Evolutionary conservation across 257 asterid genomes (phyloP).

Genomic region (Jacaranda mimosifolia): DNA sequence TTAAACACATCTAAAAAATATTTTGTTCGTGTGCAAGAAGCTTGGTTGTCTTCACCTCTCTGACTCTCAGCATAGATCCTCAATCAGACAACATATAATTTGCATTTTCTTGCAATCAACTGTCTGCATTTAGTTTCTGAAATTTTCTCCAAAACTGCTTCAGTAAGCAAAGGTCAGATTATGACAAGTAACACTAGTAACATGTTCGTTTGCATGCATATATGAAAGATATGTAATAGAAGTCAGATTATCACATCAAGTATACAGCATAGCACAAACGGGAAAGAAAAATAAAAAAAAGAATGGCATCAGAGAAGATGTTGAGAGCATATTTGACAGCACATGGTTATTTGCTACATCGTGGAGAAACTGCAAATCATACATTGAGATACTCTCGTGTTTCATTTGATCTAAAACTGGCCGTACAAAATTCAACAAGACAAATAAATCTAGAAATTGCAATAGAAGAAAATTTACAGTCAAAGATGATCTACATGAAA

Average conservation of each 20-base stretch:
- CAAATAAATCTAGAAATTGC: neutral
- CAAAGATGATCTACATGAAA: conserved; percentile 31
- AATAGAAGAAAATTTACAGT: conserved; percentile 36
- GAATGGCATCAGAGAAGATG: neutral
- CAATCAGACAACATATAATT: too few relatives aligned
- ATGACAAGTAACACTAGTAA: neutral
- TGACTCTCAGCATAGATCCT: too few relatives aligned
- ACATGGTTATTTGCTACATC: neutral
- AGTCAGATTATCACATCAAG: neutral
- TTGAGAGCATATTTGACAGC: neutral
- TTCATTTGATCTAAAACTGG: neutral
- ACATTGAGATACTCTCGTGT: neutral
- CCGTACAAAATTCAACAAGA: neutral
- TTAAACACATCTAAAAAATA: too few relatives aligned
- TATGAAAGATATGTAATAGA: neutral
- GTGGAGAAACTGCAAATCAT: neutral
- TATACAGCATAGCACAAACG: neutral
- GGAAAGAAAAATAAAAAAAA: neutral
- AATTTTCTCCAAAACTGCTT: too few relatives aligned
- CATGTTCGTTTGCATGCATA: neutral
- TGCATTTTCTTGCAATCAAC: too few relatives aligned
- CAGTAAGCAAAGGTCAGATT: too few relatives aligned
- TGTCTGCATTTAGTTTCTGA: too few relatives aligned
- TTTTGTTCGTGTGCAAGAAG: too few relatives aligned
- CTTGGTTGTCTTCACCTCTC: too few relatives aligned